A percentile compares a stretch with the other conserved stretches of the same genome.
phyloP scores from a whole-genome alignment of 768 basidiomycete genomes.

The Amanita subjunquillea region DNA sequence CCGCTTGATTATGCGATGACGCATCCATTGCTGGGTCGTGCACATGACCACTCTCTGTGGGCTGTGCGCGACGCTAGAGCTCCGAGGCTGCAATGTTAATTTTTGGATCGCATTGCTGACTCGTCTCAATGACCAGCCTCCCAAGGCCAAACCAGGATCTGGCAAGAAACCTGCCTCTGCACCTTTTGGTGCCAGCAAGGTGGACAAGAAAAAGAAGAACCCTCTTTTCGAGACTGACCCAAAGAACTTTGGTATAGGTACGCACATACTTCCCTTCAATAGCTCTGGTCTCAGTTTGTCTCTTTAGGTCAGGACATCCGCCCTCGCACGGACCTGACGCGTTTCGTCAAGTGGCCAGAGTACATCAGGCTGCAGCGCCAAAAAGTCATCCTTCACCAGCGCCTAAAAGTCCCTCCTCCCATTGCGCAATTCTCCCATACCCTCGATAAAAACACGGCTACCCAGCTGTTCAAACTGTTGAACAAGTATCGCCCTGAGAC shows the following conservation, averaged over 20 bases:
- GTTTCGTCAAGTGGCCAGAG: slow-evolving; percentile 99
- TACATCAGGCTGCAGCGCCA: slow-evolving; percentile 97
- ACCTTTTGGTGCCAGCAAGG: slow-evolving; percentile 72
- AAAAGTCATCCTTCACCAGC: slow-evolving; percentile 96
- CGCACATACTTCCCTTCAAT: slow-evolving; percentile 10
- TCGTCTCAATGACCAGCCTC: slow-evolving; percentile 94
- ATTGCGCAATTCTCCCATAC: slow-evolving; percentile 98
- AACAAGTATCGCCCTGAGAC: slow-evolving; percentile 97
- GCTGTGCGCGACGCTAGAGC: slow-evolving; percentile 36
- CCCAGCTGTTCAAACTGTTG: slow-evolving; percentile 93
- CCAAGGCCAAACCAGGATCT: slow-evolving; percentile 59
- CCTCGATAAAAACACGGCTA: slow-evolving; percentile 98
- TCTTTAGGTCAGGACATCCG: slow-evolving; percentile 86
- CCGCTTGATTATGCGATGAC: not conserved
- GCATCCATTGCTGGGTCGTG: slow-evolving; percentile 3
- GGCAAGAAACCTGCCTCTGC: slow-evolving; percentile 83
- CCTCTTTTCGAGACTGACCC: slow-evolving; percentile 88
- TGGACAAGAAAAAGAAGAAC: slow-evolving; percentile 76
- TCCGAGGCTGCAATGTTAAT: slow-evolving; percentile 34
- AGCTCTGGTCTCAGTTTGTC: not conserved
- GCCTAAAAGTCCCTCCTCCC: slow-evolving; percentile 95
- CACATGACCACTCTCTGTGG: not conserved
- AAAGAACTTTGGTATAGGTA: slow-evolving; percentile 95
- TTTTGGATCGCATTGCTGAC: slow-evolving; percentile 28
- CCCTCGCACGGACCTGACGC: slow-evolving; percentile 82